Base-by-base conservation (phyloP, 2,329 filamentous ascomycete species). In the Ceratocystis cubensis region DNA sequence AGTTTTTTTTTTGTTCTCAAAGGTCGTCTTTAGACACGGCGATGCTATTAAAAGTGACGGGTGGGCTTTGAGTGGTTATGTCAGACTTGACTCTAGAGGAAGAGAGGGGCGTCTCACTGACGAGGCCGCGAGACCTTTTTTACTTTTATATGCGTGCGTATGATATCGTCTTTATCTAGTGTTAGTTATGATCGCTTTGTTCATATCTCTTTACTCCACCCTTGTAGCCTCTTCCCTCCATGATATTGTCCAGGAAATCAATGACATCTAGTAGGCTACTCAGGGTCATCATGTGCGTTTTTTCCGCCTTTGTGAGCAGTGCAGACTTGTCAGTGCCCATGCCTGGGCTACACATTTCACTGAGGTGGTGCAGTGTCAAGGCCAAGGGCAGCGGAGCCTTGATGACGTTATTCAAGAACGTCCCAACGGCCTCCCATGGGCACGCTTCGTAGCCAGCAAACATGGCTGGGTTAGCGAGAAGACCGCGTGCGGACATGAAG, bases 401-500 rank as follows among this genome's bases (percentile, higher is more conserved):
- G 8, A 83, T 79, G 8, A 80, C 80, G 68, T 82, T 80, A 68
- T 77, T 80, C 76, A 89, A 76, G 72, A 89, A 88, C 15, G 77
- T 75, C 71, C 85, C 83, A 28, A 88, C 80, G 1, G 82, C 84
- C 61, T 82, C 79, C 81, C 82, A 85, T 1, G 85, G 81, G 69
- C 85, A 87, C 25, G 78, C 74, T 3, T 79, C 74, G 70, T 80
- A 72, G 59, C 83, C 80, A 0, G 82, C 80, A 73, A 86, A 89
- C 63, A 89, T 75, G 2, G 84, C 83, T 1, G 87, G 87, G 73
- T 89, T 88, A 70, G 84, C 78, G 53, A 89, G 79, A 2, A 89
- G 77, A 7, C 85, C 86, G 61, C 87, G 80, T 6, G 87, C 87
- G 22, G 86, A 84, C 87, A 89, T 89, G 66, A 89, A 81, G 45